These are phyloP conservation scores for Saturnispora hagleri DNA, from an alignment of 805 yeast genomes.

Conservation along the genomic window DNA sequence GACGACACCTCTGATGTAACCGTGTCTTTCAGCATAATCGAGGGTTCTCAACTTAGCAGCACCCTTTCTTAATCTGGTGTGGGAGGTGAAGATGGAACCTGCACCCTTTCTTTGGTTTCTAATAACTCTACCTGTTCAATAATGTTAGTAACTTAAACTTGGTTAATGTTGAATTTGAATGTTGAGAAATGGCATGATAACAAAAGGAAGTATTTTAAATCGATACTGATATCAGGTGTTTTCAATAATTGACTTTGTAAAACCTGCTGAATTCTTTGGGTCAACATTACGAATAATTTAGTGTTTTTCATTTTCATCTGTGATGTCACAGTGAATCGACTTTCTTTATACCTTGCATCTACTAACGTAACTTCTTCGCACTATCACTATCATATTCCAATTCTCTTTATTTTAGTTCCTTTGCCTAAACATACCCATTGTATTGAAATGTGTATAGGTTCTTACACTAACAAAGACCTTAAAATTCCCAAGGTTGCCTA, in stretches of 20 bases:
- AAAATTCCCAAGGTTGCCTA: background rate
- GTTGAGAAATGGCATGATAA: background rate
- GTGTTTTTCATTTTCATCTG: background rate
- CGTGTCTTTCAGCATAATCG: constrained; percentile 99
- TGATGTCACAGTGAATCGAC: background rate
- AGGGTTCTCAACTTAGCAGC: constrained; percentile 99
- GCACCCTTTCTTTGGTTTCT: constrained; percentile 99
- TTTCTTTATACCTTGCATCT: background rate
- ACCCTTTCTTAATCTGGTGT: constrained; percentile 99
- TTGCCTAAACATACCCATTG: background rate
- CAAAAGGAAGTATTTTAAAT: no score
- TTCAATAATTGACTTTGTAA: background rate
- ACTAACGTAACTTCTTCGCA: background rate
- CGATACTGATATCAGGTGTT: background rate
- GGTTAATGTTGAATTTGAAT: background rate
- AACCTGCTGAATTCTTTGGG: background rate
- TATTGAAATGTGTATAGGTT: constrained; percentile 2
- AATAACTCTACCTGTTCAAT: constrained; percentile 82
- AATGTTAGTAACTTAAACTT: background rate
- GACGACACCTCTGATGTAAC: constrained; percentile 98
- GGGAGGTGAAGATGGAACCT: constrained; percentile 99
- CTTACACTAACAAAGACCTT: background rate
- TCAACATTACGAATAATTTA: background rate
- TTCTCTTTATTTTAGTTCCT: background rate
- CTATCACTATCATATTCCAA: background rate